Conservation (phyloP, 441 rosid species). For the Pelargonium citronellum region DNA sequence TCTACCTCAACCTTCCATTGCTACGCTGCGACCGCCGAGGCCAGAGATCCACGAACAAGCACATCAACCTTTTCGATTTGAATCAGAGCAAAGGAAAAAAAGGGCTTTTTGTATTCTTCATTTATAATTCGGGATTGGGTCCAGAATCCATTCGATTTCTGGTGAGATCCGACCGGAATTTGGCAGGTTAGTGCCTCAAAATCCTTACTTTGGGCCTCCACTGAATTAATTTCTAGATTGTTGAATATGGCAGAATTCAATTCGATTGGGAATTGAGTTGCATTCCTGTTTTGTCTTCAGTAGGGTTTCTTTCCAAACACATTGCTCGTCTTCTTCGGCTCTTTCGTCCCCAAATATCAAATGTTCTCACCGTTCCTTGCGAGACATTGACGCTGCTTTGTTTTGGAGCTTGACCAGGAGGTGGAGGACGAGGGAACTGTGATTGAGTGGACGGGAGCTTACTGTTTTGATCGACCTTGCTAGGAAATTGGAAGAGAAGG, state of each 20-base stretch:
- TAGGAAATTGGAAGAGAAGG: background rate
- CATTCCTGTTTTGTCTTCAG: background rate
- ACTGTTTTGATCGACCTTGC: background rate
- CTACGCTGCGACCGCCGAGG: background rate
- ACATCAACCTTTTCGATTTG: background rate
- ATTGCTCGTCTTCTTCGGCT: background rate
- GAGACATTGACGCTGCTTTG: background rate
- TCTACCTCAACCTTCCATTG: slow-evolving; percentile 1
- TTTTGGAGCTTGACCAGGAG: background rate
- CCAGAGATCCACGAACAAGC: background rate
- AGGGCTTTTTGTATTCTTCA: background rate
- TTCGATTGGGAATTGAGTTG: slow-evolving; percentile 7
- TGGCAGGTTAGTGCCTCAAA: background rate
- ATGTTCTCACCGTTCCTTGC: background rate
- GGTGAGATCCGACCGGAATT: background rate
- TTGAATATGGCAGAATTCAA: background rate
- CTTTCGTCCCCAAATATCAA: background rate
- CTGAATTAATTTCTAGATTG: background rate
- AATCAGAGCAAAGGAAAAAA: background rate
- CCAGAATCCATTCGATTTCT: background rate
- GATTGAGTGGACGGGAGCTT: background rate
- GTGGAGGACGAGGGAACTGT: background rate
- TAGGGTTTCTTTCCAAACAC: background rate
- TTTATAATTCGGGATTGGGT: background rate
- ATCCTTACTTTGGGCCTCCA: background rate